phyloP scores from a whole-genome alignment of 208 protist species.

The Endotrypanum monterogeii region DNA sequence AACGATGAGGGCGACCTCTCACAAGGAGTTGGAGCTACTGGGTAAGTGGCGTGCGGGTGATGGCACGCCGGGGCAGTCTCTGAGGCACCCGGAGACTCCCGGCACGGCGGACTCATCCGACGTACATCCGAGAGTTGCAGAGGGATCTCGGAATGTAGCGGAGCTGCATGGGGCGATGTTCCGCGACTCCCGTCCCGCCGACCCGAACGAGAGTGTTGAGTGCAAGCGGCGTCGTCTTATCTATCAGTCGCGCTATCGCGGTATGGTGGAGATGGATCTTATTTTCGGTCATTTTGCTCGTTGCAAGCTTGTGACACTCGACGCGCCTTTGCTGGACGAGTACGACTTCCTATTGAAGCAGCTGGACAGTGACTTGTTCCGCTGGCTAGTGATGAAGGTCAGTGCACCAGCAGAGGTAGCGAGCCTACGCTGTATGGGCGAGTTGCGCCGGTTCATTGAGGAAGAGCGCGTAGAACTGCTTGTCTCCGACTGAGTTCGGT shows the following conservation, averaged over 20 bases:
- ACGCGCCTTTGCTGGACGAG: conserved; percentile 59
- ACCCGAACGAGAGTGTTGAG: conserved; percentile 57
- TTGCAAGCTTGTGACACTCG: conserved; percentile 46
- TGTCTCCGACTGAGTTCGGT: conserved; percentile 15
- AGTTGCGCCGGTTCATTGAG: conserved; percentile 61
- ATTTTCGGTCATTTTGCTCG: conserved; percentile 85
- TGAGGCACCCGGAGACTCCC: conserved; percentile 17
- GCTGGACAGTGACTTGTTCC: conserved; percentile 86
- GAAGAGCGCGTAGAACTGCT: conserved; percentile 64
- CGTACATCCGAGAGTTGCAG: conserved; percentile 21
- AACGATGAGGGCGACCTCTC: conserved; percentile 21
- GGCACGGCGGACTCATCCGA: conserved; percentile 27
- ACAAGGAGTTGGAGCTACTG: conserved; percentile 41
- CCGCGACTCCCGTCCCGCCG: conserved; percentile 58
- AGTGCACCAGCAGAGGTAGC: conserved; percentile 52
- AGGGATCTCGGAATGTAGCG: conserved; percentile 36
- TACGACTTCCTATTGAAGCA: conserved; percentile 86
- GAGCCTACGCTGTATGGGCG: conserved; percentile 43
- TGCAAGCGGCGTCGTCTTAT: conserved; percentile 74
- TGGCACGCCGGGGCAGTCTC: conserved; percentile 21
- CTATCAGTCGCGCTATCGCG: conserved; percentile 85
- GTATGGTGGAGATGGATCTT: conserved; percentile 92
- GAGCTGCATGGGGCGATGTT: conserved; percentile 51
- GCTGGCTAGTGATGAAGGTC: conserved; percentile 80
- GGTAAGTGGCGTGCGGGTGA: conserved; percentile 36